phyloP scores from a whole-genome alignment of 1,284 basidiomycete genomes.

The Ceratobasidium sp. region DNA sequence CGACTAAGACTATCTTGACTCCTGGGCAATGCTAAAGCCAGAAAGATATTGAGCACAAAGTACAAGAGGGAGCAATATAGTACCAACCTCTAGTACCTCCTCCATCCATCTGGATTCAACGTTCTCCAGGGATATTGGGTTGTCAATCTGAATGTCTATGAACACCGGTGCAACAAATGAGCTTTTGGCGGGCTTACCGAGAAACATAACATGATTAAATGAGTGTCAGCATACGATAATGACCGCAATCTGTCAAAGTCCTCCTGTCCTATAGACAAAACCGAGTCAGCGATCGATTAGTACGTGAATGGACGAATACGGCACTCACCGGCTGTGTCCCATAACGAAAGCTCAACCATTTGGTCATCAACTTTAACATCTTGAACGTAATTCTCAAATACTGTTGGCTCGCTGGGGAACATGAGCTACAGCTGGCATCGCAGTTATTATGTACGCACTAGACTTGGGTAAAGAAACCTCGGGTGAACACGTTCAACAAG shows the following conservation, averaged over 20 bases:
- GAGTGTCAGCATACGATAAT: conserved; percentile 91
- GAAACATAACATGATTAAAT: conserved; percentile 93
- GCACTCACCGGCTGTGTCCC: conserved; percentile 90
- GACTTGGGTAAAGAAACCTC: conserved; percentile 85
- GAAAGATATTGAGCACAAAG: conserved; percentile 10
- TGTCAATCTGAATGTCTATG: conserved; percentile 69
- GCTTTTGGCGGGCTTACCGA: conserved; percentile 61
- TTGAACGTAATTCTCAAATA: conserved; percentile 93
- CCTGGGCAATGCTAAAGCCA: conserved; percentile 84
- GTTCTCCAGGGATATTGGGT: conserved; percentile 88
- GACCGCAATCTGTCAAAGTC: conserved; percentile 92
- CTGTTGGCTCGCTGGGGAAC: conserved; percentile 76
- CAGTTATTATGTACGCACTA: conserved; percentile 62
- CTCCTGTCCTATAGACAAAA: conserved; percentile 74
- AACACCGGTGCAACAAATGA: not conserved
- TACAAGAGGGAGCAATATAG: not conserved
- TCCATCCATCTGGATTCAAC: conserved; percentile 94
- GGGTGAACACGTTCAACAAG: conserved; percentile 79
- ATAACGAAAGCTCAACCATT: conserved; percentile 85
- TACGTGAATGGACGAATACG: conserved; percentile 30
- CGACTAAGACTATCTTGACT: conserved; percentile 90
- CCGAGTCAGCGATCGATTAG: not conserved
- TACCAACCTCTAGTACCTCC: conserved; percentile 62
- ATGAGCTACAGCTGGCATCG: not conserved
- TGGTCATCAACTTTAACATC: conserved; percentile 82